Conservation (phyloP, 352 stramenopile species). For the Pythium aristosporum region DNA sequence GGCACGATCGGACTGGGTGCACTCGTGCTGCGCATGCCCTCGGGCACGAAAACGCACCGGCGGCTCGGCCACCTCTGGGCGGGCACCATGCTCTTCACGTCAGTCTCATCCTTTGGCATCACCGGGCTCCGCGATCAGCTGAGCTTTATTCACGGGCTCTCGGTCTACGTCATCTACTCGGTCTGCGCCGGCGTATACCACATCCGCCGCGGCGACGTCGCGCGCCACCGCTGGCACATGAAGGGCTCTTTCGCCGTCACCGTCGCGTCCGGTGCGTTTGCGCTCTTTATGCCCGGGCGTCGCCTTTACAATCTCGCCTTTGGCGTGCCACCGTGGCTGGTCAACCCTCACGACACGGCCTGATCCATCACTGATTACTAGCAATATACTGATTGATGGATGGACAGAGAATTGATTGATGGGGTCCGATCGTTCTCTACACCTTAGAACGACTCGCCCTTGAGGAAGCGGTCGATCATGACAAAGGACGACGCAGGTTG, state of each 20-base stretch:
- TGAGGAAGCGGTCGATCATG: conserved; percentile 85
- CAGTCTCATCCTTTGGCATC: conserved; percentile 17
- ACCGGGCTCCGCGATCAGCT: not conserved
- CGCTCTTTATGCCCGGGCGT: conserved; percentile 6
- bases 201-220: conserved; percentile 5
- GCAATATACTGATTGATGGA: no score
- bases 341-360: not conserved
- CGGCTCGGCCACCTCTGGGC: conserved; percentile 16
- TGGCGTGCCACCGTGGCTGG: not conserved
- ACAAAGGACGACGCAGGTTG: conserved; percentile 73
- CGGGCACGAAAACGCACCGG: conserved; percentile 8
- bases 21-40: conserved; percentile 1
- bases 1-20: conserved; percentile 11
- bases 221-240: conserved; percentile 9
- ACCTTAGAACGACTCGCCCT: conserved; percentile 10
- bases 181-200: conserved; percentile 16
- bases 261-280: conserved; percentile 4
- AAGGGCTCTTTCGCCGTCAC: conserved; percentile 1
- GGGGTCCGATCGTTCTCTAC: no score
- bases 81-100: conserved; percentile 14
- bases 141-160: conserved; percentile 13
- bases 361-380: no score
- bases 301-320: conserved; percentile 5
- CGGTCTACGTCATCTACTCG: conserved; percentile 8
- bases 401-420: no score